Conservation (phyloP, 179 eudicot genomes). For the Dionaea muscipula region DNA sequence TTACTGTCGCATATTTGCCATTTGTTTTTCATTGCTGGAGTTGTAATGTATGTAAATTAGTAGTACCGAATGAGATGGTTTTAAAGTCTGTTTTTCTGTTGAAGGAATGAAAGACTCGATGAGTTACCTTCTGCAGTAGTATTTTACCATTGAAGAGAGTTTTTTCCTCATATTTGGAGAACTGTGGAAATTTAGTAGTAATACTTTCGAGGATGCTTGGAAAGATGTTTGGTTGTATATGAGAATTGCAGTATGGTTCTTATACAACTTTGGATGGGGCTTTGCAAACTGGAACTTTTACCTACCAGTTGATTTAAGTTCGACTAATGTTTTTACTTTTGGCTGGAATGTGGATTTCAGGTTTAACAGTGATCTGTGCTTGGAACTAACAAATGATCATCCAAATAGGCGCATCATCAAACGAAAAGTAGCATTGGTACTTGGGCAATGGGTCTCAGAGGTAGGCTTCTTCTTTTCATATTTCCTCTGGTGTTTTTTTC, state of each 20-base stretch:
- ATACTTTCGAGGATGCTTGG: too few relatives aligned
- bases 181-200: too few relatives aligned
- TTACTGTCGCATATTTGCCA: background rate
- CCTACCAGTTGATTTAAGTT: too few relatives aligned
- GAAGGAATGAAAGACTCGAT: too few relatives aligned
- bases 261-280: background rate
- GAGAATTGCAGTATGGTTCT: background rate
- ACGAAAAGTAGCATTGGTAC: constrained; percentile 85
- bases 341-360: constrained; percentile 27
- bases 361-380: constrained; percentile 81
- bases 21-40: background rate
- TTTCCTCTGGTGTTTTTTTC: too few relatives aligned
- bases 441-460: constrained; percentile 99
- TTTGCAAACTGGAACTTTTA: background rate
- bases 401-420: constrained; percentile 88
- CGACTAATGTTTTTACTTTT: background rate
- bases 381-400: constrained; percentile 79
- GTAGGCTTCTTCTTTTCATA: constrained; percentile 19
- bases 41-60: too few relatives aligned
- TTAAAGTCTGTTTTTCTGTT: too few relatives aligned
- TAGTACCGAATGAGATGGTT: too few relatives aligned
- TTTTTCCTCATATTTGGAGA: too few relatives aligned
- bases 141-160: too few relatives aligned
- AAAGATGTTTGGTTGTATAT: too few relatives aligned
- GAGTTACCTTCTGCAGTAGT: too few relatives aligned